phyloP scores from a whole-genome alignment of 2,329 filamentous ascomycete species.

The Xylariaceae sp. region DNA sequence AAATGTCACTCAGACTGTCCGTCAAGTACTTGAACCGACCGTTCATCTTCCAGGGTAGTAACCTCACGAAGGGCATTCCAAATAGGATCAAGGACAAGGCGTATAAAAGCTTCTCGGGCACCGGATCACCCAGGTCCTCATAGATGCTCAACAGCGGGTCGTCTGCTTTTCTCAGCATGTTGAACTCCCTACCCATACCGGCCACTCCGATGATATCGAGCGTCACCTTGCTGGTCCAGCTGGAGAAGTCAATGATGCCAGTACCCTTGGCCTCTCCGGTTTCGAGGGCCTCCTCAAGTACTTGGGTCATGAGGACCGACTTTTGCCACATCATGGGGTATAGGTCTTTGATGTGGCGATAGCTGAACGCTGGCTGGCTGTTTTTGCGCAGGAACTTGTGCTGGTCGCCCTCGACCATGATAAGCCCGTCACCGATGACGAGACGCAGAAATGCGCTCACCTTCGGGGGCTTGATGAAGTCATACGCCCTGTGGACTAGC shows the following conservation, averaged over 20 bases:
- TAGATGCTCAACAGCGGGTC: constrained; percentile 42
- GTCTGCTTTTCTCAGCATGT: constrained; percentile 34
- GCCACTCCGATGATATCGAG: constrained; percentile 57
- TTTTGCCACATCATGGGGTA: constrained; percentile 67
- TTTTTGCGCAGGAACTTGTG: constrained; percentile 66
- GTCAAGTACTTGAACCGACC: constrained; percentile 35
- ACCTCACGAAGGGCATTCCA: constrained; percentile 25
- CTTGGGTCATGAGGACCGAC: constrained; percentile 28
- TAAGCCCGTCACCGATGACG: constrained; percentile 53
- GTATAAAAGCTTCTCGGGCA: constrained; percentile 41
- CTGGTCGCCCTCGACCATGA: constrained; percentile 62
- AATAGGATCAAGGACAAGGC: constrained; percentile 28
- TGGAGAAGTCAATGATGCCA: constrained; percentile 34
- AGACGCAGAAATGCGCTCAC: constrained; percentile 44
- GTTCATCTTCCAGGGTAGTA: constrained; percentile 44
- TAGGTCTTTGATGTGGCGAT: constrained; percentile 62
- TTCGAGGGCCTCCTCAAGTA: constrained; percentile 37
- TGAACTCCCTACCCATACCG: constrained; percentile 51
- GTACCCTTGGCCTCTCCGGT: constrained; percentile 16
- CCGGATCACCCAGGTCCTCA: constrained; percentile 41
- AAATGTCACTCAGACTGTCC: constrained; percentile 36
- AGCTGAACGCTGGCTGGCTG: constrained; percentile 60
- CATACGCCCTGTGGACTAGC: constrained; percentile 45
- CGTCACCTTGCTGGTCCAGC: constrained; percentile 49
- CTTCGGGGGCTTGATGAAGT: constrained; percentile 47